Base-by-base conservation (phyloP, 306 rosid genomes). In the Glycyrrhiza uralensis region DNA sequence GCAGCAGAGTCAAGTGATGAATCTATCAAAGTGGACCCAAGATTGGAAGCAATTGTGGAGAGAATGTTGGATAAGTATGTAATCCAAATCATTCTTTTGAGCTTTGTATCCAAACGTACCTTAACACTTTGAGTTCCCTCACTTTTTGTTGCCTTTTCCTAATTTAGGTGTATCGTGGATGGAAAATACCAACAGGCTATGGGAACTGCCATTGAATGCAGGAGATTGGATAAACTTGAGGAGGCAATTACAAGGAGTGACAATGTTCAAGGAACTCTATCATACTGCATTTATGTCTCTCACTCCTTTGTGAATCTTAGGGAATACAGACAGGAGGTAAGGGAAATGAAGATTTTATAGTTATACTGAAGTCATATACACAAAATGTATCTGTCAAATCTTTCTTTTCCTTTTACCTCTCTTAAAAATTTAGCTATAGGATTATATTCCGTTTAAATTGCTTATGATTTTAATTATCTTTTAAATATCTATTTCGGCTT, bases 171-270 rank as follows among this genome's bases (percentile, higher is more conserved):
- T 74, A 94, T 91, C 32, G 45, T 80, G 73, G 97, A 94, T 80
- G 99, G 99, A 35, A 94, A 89, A 74, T 91, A 89, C 84, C 96
- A 90, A 35, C 99, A 94, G 81, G 99, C 97, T 60, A 91, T 94
- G 97, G 99, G 99, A 44, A 94, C 87, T 79, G 92, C 99, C 64
- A 86, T 91, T 69, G 99, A 94, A 80, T 94, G 99, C 88, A 83
- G 97, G 74, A 91, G 99, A 78, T 84, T 94, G 81, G 99, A 94
- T 88, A 94, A 91, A 80, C 88, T 94, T 4, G 99, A 94, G 90
- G 99, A 94, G 83, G 99, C 99, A 33, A 89, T 94, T 72, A 91
- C 88, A n/a, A 89, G 61, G 84, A 94, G 99, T 81, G 99, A 94
- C 79, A 89, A 88, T 55, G 79, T 94, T 75, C 95, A 89, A 22